These are phyloP conservation scores for Gamarada debralockiae DNA, from an alignment of 495 filamentous ascomycete species.

Conservation along the genomic window DNA sequence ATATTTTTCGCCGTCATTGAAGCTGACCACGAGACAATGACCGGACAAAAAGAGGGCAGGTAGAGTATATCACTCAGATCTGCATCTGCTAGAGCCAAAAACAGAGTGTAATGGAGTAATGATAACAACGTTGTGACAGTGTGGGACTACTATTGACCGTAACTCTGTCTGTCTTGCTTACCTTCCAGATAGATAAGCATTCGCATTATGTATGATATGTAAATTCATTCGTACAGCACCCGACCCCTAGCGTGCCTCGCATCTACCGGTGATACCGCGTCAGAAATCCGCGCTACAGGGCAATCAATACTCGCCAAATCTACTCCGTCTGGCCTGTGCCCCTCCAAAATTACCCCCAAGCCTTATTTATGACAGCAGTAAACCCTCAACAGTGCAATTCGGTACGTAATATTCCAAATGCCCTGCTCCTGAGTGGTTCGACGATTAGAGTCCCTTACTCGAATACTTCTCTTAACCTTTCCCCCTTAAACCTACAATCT, in stretches of 20 bases:
- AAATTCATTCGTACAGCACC: conserved; percentile 4
- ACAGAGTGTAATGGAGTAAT: background rate
- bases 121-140: background rate
- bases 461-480: no score
- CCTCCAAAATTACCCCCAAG: background rate
- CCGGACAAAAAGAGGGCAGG: background rate
- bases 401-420: conserved; percentile 21
- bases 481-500: no score
- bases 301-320: background rate
- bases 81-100: background rate
- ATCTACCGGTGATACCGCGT: conserved; percentile 10
- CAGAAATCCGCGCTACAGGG: background rate
- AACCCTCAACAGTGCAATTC: conserved; percentile 17
- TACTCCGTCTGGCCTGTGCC: background rate
- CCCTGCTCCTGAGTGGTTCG: conserved; percentile 1
- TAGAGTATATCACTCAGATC: conserved; percentile 8
- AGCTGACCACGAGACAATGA: background rate
- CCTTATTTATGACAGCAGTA: conserved; percentile 25
- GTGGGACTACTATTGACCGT: background rate
- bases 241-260: conserved; percentile 13
- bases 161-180: background rate
- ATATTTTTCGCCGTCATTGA: conserved; percentile 25
- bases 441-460: no score
- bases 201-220: background rate
- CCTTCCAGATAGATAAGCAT: conserved; percentile 13